Evolutionary conservation across 352 stramenopile species (phyloP).

Genomic region (Phytophthora sp.): DNA sequence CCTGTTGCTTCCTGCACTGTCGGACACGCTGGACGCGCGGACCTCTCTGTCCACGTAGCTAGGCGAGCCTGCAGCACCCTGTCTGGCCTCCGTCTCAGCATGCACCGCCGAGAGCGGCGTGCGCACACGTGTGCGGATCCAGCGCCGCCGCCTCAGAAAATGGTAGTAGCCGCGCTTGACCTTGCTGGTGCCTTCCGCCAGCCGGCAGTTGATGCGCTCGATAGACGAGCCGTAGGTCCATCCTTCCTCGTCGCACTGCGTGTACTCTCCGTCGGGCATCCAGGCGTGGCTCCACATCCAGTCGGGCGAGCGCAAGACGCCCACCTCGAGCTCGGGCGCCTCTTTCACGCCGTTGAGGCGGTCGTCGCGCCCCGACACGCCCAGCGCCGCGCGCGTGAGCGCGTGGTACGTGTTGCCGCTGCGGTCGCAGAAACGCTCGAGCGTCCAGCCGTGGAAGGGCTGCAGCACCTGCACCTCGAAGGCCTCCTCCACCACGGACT

Average conservation of each 20-base stretch:
- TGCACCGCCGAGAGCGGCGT: conserved; percentile 40
- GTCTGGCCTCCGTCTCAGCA: background rate
- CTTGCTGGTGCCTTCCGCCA: conserved; percentile 80
- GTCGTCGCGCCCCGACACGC: conserved; percentile 49
- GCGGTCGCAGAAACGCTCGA: conserved; percentile 84
- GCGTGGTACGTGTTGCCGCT: conserved; percentile 71
- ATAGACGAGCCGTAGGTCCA: conserved; percentile 89
- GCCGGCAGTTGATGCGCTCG: conserved; percentile 77
- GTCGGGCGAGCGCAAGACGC: conserved; percentile 61
- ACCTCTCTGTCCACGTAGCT: conserved; percentile 2
- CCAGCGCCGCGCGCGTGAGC: conserved; percentile 58
- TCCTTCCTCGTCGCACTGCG: conserved; percentile 83
- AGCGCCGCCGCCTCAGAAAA: conserved; percentile 75
- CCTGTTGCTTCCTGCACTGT: conserved; percentile 12
- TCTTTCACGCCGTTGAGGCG: conserved; percentile 55
- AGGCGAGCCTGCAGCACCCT: background rate
- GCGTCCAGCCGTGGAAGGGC: conserved; percentile 81
- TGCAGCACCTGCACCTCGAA: conserved; percentile 88
- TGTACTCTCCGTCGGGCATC: conserved; percentile 78
- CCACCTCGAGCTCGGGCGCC: conserved; percentile 53
- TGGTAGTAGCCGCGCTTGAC: conserved; percentile 81
- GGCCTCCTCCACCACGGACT: conserved; percentile 79
- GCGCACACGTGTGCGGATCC: conserved; percentile 80
- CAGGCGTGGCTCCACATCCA: conserved; percentile 89
- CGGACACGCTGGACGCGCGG: conserved; percentile 1